Conservation (phyloP, 2,329 filamentous ascomycete genomes). For the Torrubiella hemipterigena region DNA sequence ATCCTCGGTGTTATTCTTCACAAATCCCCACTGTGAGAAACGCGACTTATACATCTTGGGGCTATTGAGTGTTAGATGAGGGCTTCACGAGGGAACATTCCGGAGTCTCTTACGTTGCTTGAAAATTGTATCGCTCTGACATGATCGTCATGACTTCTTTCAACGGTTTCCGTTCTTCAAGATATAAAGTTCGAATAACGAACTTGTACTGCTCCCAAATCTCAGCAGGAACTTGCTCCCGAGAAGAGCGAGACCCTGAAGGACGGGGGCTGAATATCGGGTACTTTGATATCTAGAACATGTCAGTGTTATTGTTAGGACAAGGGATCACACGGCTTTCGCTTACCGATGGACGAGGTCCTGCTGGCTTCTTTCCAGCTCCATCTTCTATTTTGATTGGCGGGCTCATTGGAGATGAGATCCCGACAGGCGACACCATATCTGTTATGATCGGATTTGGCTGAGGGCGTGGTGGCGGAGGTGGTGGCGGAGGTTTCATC, state of each 20-base stretch:
- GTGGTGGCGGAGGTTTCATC: slow-evolving; percentile 16
- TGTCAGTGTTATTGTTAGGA: too few relatives aligned
- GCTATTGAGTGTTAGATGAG: slow-evolving; percentile 17
- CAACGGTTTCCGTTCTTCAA: slow-evolving; percentile 36
- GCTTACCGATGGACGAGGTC: too few relatives aligned
- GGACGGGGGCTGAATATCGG: slow-evolving; percentile 2
- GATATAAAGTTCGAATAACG: slow-evolving; percentile 31
- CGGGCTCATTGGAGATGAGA: too few relatives aligned
- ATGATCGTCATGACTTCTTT: slow-evolving; percentile 41
- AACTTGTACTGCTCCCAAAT: slow-evolving; percentile 35
- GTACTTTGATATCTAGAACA: too few relatives aligned
- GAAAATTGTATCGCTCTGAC: slow-evolving; percentile 34
- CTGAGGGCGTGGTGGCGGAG: slow-evolving; percentile 1
- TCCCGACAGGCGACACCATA: too few relatives aligned
- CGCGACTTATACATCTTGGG: slow-evolving; percentile 45
- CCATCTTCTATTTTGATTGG: too few relatives aligned
- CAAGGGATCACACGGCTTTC: too few relatives aligned
- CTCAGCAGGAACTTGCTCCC: slow-evolving; percentile 31
- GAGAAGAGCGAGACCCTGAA: slow-evolving; percentile 17
- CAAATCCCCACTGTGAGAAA: slow-evolving; percentile 42
- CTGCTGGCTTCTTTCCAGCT: too few relatives aligned
- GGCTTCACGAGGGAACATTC: too few relatives aligned
- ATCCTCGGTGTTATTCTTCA: slow-evolving; percentile 42
- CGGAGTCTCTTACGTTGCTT: slow-evolving; percentile 39
- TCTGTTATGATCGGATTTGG: neutral